Conservation (phyloP, 116 monocot species). For the Zostera marina region DNA sequence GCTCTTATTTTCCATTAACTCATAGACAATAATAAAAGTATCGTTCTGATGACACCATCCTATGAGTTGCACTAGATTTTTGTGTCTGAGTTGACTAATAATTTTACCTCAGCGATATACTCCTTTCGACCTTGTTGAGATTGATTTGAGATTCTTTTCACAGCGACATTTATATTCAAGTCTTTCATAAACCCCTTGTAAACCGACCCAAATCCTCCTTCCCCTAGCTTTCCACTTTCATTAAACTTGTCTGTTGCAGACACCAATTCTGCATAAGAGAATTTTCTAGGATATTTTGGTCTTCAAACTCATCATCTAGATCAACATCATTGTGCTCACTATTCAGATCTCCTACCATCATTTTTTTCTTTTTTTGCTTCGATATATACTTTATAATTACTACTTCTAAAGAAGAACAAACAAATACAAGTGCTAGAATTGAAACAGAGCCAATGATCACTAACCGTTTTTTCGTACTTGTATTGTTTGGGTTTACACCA, state of each 20-base stretch:
- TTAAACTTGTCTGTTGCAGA: conserved; percentile 26
- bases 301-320: conserved; percentile 28
- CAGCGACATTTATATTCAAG: conserved; percentile 15
- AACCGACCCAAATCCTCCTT: conserved; percentile 42
- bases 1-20: conserved; percentile 56
- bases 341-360: neutral
- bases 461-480: neutral
- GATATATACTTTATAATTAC: neutral
- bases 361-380: neutral
- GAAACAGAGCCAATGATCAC: neutral
- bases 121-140: conserved; percentile 40
- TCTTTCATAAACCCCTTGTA: conserved; percentile 27
- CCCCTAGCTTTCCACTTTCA: conserved; percentile 20
- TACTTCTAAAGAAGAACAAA: neutral
- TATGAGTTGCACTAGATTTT: conserved; percentile 38
- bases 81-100: conserved; percentile 37
- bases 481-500: too few relatives aligned
- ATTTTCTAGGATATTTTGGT: conserved; percentile 24
- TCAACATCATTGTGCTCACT: neutral
- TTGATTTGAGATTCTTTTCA: conserved; percentile 24
- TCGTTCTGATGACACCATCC: conserved; percentile 36
- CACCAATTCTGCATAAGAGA: conserved; percentile 17
- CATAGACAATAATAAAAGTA: conserved; percentile 44
- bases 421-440: neutral
- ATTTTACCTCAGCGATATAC: conserved; percentile 40